Conservation (phyloP, 1,139 yeast genomes). For the Saccharomycopsis hybrid region DNA sequence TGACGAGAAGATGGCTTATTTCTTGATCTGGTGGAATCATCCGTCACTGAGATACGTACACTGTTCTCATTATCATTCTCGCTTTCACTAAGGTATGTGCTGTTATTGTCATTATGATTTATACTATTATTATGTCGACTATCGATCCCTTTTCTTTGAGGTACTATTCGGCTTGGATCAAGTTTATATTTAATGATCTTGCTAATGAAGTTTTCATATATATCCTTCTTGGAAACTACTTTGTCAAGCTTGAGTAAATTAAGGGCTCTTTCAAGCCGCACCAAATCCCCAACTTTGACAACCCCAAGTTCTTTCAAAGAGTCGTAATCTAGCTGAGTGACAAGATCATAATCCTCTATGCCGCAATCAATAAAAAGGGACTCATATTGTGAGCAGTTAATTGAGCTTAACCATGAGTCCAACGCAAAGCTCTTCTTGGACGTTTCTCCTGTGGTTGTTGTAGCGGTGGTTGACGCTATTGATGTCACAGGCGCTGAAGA, state of each 20-base stretch:
- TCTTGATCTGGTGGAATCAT: neutral
- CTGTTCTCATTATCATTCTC: neutral
- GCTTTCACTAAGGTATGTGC: conserved; percentile 3
- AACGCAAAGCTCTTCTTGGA: neutral
- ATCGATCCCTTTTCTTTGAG: too few relatives aligned
- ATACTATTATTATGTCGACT: conserved; percentile 34
- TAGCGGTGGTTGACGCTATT: neutral
- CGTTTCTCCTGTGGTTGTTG: neutral
- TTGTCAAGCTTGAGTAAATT: conserved; percentile 21
- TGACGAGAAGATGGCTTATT: too few relatives aligned
- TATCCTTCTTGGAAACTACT: neutral
- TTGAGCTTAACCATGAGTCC: conserved; percentile 30
- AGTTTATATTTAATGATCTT: conserved; percentile 4
- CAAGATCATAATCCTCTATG: conserved; percentile 48
- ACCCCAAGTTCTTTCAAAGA: conserved; percentile 73
- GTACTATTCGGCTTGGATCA: too few relatives aligned
- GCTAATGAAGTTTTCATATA: neutral
- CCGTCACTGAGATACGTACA: neutral
- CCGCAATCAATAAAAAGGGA: conserved; percentile 36
- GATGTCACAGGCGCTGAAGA: too few relatives aligned
- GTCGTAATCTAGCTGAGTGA: conserved; percentile 59
- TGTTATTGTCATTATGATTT: conserved; percentile 29
- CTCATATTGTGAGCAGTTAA: conserved; percentile 30
- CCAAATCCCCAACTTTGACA: conserved; percentile 73
- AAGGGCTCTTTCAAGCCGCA: conserved; percentile 54